phyloP scores from a whole-genome alignment of 169 alveolate genomes.

The Eimeria necatrix region DNA sequence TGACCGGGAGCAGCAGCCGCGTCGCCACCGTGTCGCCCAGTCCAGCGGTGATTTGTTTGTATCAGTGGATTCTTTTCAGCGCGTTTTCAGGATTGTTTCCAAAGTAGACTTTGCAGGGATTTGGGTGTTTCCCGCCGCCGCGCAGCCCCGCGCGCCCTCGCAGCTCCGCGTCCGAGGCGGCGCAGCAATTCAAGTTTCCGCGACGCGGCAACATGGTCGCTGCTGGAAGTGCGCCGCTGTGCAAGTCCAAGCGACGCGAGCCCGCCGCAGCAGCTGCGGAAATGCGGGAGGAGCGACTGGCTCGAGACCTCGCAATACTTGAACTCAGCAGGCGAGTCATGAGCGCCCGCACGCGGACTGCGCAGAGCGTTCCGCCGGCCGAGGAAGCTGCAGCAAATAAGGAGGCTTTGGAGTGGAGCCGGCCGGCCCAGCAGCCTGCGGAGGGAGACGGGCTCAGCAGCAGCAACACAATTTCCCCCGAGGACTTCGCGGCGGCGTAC shows the following conservation, averaged over 20 bases:
- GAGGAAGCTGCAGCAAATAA: not conserved
- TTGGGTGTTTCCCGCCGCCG: no score
- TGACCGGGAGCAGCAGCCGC: not conserved
- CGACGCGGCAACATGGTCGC: no score
- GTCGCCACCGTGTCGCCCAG: no score
- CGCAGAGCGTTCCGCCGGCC: not conserved
- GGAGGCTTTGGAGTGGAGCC: not conserved
- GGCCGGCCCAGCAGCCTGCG: not conserved
- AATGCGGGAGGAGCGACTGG: conserved; percentile 21
- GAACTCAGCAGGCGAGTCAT: conserved; percentile 22
- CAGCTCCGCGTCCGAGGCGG: no score
- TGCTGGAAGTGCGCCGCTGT: no score
- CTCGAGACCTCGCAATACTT: conserved; percentile 28
- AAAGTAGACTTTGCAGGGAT: no score
- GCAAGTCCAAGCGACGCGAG: not conserved
- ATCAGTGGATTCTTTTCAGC: no score
- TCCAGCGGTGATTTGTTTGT: no score
- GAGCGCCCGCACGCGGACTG: not conserved
- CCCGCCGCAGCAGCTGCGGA: not conserved
- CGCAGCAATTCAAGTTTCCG: no score
- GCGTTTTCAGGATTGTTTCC: no score
- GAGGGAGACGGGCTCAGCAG: not conserved
- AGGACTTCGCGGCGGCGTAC: conserved; percentile 41
- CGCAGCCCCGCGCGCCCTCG: no score
- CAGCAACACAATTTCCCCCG: not conserved